Percentiles rank a stretch among this genome's conserved stretches.
Conservation (phyloP, 768 basidiomycete species). For the Kwoniella sp. region DNA sequence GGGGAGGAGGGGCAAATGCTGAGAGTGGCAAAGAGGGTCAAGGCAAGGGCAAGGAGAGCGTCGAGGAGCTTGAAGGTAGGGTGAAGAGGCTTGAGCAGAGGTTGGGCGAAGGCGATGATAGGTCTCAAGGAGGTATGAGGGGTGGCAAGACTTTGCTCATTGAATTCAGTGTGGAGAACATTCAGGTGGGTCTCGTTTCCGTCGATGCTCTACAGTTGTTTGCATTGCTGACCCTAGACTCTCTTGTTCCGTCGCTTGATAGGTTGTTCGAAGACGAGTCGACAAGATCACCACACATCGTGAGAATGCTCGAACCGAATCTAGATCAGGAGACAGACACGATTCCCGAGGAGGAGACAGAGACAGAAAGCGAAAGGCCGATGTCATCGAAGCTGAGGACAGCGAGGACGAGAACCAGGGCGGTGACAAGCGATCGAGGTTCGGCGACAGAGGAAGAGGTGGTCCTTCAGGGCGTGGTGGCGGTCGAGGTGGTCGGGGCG, state of each 20-base stretch:
- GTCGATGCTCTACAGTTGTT: too few relatives aligned
- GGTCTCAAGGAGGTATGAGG: slow-evolving; percentile 51
- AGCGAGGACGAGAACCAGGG: slow-evolving; percentile 41
- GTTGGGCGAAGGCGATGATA: slow-evolving; percentile 55
- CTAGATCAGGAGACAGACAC: background rate
- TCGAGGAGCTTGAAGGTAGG: slow-evolving; percentile 60
- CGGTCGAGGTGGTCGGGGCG: slow-evolving; percentile 5
- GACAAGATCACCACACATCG: slow-evolving; percentile 56
- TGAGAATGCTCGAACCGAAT: slow-evolving; percentile 16
- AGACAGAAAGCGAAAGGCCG: slow-evolving; percentile 31
- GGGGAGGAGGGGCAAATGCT: slow-evolving; percentile 53
- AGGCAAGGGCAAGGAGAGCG: slow-evolving; percentile 52
- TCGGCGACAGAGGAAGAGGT: slow-evolving; percentile 1
- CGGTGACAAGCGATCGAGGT: slow-evolving; percentile 9
- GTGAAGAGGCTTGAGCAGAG: slow-evolving; percentile 67
- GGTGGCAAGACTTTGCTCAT: slow-evolving; percentile 68
- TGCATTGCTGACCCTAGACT: background rate
- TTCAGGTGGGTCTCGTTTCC: slow-evolving; percentile 61
- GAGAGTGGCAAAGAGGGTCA: slow-evolving; percentile 54
- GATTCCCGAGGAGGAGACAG: slow-evolving; percentile 1
- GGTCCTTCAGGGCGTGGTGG: slow-evolving; percentile 15
- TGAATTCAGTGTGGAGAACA: slow-evolving; percentile 96
- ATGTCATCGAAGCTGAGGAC: slow-evolving; percentile 32
- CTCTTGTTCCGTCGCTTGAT: background rate
- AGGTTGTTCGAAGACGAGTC: slow-evolving; percentile 71